These are phyloP conservation scores for Sonneratia alba DNA, from an alignment of 345 rosid genomes.

Conservation along the genomic window DNA sequence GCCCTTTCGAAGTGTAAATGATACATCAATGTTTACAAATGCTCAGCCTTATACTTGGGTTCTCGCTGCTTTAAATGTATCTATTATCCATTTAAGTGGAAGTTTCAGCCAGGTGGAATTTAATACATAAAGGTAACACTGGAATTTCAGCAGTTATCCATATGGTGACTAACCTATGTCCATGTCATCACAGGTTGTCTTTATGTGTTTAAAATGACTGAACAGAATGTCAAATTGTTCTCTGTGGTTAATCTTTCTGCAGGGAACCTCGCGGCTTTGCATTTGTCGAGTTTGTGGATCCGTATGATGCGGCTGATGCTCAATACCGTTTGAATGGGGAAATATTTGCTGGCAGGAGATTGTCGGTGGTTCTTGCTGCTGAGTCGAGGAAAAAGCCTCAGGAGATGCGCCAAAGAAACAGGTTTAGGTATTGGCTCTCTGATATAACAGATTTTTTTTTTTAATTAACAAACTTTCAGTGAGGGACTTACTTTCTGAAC, in stretches of 20 bases:
- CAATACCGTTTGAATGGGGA: constrained; percentile 85
- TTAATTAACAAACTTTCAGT: neutral
- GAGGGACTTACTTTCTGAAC: constrained; percentile 11
- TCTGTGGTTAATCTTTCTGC: constrained; percentile 14
- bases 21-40: constrained; percentile 54
- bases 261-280: constrained; percentile 98
- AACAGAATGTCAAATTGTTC: neutral
- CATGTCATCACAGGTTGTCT: constrained; percentile 22
- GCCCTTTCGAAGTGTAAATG: constrained; percentile 72
- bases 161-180: neutral
- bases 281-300: constrained; percentile 92
- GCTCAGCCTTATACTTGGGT: constrained; percentile 46
- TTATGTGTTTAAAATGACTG: neutral
- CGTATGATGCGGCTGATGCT: constrained; percentile 80
- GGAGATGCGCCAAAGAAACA: constrained; percentile 86
- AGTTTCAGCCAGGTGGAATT: constrained; percentile 30
- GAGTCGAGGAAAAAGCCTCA: constrained; percentile 95
- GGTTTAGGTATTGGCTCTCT: constrained; percentile 31
- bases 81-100: constrained; percentile 32
- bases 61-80: constrained; percentile 19
- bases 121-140: constrained; percentile 11
- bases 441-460: neutral
- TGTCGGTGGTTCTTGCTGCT: constrained; percentile 81
- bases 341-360: constrained; percentile 75
- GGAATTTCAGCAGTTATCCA: neutral